Conservation (phyloP, 805 yeast genomes). For the Zygotorulaspora sp. region DNA sequence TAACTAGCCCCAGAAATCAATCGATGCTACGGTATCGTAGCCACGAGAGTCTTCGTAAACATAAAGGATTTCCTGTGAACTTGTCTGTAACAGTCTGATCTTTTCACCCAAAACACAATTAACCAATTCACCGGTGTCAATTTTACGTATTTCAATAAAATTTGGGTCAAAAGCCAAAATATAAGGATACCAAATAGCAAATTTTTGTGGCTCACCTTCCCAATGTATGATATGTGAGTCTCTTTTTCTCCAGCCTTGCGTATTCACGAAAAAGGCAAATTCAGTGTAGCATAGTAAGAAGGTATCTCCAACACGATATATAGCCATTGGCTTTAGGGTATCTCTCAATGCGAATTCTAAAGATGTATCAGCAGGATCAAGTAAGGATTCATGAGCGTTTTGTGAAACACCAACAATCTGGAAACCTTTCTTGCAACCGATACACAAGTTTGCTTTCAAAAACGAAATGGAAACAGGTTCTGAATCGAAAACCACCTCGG, state of each 20-base stretch:
- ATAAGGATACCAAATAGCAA: slow-evolving; percentile 93
- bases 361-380: slow-evolving; percentile 98
- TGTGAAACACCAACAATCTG: slow-evolving; percentile 86
- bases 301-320: slow-evolving; percentile 84
- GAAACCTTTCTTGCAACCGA: slow-evolving; percentile 95
- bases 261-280: slow-evolving; percentile 89
- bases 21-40: slow-evolving; percentile 83
- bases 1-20: slow-evolving; percentile 74
- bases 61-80: slow-evolving; percentile 88
- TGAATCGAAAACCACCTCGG: slow-evolving; percentile 75
- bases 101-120: slow-evolving; percentile 91
- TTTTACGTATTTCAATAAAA: slow-evolving; percentile 88
- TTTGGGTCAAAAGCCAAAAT: slow-evolving; percentile 83
- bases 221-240: slow-evolving; percentile 92
- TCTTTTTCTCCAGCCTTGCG: slow-evolving; percentile 94
- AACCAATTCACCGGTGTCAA: slow-evolving; percentile 78
- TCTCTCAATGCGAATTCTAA: slow-evolving; percentile 74
- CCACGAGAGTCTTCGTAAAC: slow-evolving; percentile 90
- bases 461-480: slow-evolving; percentile 92
- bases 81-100: slow-evolving; percentile 80
- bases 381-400: slow-evolving; percentile 77
- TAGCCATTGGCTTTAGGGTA: slow-evolving; percentile 84
- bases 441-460: slow-evolving; percentile 80
- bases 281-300: slow-evolving; percentile 86
- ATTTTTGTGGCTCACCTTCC: slow-evolving; percentile 93